Conservation (phyloP, 345 rosid genomes). For the Eutrema yunnanense region DNA sequence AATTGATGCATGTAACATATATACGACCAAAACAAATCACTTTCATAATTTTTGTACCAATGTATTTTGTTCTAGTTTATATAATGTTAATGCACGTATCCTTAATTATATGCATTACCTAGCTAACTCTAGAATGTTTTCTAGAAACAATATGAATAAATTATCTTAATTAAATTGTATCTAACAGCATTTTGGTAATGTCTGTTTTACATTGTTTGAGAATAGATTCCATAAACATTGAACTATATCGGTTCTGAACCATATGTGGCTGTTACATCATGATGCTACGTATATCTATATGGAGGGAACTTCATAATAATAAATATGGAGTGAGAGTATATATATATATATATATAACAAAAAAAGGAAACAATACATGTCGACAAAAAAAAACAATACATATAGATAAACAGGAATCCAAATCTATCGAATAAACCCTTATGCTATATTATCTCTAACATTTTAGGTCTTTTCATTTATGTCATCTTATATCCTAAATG, state of each 20-base stretch:
- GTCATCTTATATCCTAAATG: neutral
- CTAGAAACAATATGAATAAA: neutral
- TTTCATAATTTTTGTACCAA: neutral
- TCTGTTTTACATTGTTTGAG: conserved; percentile 10
- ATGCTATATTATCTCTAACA: conserved; percentile 15
- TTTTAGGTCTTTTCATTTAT: conserved; percentile 17
- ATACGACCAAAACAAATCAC: too few relatives aligned
- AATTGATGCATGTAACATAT: too few relatives aligned
- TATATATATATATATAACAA: neutral
- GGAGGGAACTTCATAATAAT: neutral
- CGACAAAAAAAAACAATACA: neutral
- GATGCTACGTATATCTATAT: conserved; percentile 16
- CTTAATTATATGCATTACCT: too few relatives aligned
- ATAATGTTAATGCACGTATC: neutral
- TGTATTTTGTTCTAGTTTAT: neutral
- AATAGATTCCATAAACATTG: conserved; percentile 23
- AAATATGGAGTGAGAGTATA: conserved; percentile 12
- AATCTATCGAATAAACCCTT: conserved; percentile 21
- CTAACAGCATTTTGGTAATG: neutral
- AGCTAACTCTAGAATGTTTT: neutral
- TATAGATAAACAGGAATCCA: conserved; percentile 31
- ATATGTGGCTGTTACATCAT: conserved; percentile 23
- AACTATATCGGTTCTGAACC: conserved; percentile 16
- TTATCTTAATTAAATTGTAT: neutral
- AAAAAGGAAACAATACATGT: neutral